Conservation (phyloP, 257 asterid genomes). For the Scutellaria barbata region DNA sequence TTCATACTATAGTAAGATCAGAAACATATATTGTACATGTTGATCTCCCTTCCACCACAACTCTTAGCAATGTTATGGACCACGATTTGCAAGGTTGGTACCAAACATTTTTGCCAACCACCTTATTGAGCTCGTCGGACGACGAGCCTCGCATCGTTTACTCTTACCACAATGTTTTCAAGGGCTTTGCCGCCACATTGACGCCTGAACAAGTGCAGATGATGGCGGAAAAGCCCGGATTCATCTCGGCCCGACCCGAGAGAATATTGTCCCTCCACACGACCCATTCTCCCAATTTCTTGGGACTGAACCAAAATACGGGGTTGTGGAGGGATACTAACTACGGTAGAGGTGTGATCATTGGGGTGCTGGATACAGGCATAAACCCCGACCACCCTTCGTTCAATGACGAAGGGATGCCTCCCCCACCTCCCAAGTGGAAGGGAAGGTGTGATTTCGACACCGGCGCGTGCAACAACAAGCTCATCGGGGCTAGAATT, state of each 20-base stretch:
- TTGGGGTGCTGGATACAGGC: constrained; percentile 29
- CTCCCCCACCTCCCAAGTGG: constrained; percentile 25
- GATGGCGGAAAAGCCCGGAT: constrained; percentile 24
- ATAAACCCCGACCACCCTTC: constrained; percentile 29
- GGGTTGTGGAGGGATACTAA: constrained; percentile 22
- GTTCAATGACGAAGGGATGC: constrained; percentile 31
- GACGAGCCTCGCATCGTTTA: not conserved
- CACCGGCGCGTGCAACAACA: constrained; percentile 43
- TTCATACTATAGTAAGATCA: too few species aligned
- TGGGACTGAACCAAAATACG: constrained; percentile 2
- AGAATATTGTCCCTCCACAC: constrained; percentile 22
- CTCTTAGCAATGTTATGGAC: not conserved
- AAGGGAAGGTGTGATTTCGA: constrained; percentile 51
- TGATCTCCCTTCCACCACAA: not conserved
- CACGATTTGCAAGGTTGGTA: constrained; percentile 25
- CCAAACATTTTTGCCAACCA: constrained; percentile 15
- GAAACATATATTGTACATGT: constrained; percentile 22
- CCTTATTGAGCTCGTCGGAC: not conserved
- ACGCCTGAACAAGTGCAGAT: constrained; percentile 36
- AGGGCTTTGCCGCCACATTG: constrained; percentile 45
- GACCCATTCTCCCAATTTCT: constrained; percentile 33
- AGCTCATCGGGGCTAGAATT: constrained; percentile 47
- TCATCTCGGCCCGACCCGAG: constrained; percentile 31
- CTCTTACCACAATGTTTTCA: constrained; percentile 36
- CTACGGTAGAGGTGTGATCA: constrained; percentile 28